These are phyloP conservation scores for Hysterangium stoloniferum DNA, from an alignment of 768 basidiomycete genomes.

Conservation along the genomic window DNA sequence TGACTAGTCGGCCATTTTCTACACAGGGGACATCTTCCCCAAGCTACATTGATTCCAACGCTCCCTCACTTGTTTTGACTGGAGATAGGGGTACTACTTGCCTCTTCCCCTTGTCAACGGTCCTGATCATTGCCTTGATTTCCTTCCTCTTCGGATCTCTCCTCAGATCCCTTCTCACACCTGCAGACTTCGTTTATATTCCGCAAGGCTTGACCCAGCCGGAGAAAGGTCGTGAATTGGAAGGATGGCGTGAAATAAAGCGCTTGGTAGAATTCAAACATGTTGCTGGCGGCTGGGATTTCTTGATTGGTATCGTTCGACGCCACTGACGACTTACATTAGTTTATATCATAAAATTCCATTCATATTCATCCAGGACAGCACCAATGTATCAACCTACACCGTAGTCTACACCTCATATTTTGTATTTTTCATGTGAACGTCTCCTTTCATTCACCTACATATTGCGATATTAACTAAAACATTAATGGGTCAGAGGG, in stretches of 20 bases:
- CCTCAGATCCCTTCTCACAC: conserved; percentile 77
- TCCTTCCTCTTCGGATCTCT: conserved; percentile 90
- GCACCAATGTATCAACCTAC: too few relatives aligned
- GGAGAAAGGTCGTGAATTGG: conserved; percentile 18
- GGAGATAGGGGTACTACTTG: conserved; percentile 9
- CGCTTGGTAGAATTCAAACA: conserved; percentile 78
- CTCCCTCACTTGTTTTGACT: conserved; percentile 22
- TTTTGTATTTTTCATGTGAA: too few relatives aligned
- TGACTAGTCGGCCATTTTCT: conserved; percentile 17
- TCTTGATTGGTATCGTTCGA: conserved; percentile 78
- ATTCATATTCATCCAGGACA: too few relatives aligned
- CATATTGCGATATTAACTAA: too few relatives aligned
- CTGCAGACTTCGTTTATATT: conserved; percentile 86
- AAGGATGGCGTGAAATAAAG: conserved; percentile 80
- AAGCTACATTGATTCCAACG: conserved; percentile 16
- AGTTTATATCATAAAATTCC: too few relatives aligned
- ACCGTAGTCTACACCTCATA: too few relatives aligned
- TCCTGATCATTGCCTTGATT: conserved; percentile 75
- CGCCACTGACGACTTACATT: conserved; percentile 55
- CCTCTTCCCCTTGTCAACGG: conserved; percentile 40
- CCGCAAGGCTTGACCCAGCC: conserved; percentile 37
- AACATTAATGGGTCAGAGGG: too few relatives aligned
- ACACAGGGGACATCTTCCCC: conserved; percentile 15
- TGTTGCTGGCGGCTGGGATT: conserved; percentile 77
- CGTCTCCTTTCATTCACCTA: too few relatives aligned